Conservation (phyloP, 305 asterid genomes). For the Salvia sclarea region DNA sequence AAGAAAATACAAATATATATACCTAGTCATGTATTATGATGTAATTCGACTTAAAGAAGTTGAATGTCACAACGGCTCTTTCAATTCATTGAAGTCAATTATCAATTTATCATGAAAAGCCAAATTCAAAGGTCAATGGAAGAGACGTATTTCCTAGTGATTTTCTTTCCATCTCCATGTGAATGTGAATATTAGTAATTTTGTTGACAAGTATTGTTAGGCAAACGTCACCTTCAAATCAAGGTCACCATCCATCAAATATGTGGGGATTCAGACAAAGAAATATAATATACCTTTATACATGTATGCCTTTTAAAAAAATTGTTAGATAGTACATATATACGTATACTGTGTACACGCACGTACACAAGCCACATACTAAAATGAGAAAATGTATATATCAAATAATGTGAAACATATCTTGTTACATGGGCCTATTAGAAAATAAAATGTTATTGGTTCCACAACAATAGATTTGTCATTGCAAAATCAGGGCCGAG, state of each 20-base stretch:
- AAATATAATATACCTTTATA: background rate
- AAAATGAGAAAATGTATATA: no score
- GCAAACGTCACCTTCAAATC: conserved; percentile 49
- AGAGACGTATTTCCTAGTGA: conserved; percentile 48
- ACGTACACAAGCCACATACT: background rate
- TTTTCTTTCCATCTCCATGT: conserved; percentile 30
- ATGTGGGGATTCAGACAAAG: background rate
- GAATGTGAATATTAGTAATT: conserved; percentile 30
- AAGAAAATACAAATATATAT: background rate
- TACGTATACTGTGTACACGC: no score
- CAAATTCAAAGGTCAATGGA: conserved; percentile 38
- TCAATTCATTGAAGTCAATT: conserved; percentile 28
- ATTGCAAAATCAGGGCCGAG: background rate
- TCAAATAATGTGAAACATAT: background rate
- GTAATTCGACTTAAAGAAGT: background rate
- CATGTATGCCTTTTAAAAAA: background rate
- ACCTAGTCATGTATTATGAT: background rate
- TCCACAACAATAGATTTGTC: background rate
- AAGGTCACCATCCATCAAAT: background rate
- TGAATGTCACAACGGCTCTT: conserved; percentile 12
- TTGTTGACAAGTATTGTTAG: conserved; percentile 39
- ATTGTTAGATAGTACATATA: no score
- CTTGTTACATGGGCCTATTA: background rate
- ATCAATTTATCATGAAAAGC: conserved; percentile 30
- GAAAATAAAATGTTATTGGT: background rate